These are phyloP conservation scores for Fragaria vesca DNA, from an alignment of 306 rosid genomes.

Conservation along the genomic window DNA sequence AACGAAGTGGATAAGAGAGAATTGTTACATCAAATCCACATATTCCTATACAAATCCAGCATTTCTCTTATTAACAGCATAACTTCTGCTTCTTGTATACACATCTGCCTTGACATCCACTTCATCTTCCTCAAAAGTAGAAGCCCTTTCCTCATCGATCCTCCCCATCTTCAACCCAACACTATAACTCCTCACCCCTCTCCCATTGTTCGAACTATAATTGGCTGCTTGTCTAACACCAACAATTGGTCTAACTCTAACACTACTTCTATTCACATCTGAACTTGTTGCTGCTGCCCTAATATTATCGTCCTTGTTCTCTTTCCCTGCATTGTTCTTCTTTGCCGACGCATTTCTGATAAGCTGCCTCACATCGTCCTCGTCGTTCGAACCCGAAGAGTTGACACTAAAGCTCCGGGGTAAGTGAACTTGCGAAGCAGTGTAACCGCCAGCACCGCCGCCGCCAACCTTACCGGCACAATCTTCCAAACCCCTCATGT, in stretches of 20 bases:
- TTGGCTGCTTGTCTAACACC: not conserved
- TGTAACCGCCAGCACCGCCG: not conserved
- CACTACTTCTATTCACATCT: conserved; percentile 13
- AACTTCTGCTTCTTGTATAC: conserved; percentile 32
- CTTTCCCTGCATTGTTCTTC: conserved; percentile 9
- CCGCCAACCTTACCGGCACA: conserved; percentile 38
- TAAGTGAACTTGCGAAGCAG: conserved; percentile 3
- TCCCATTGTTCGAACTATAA: conserved; percentile 5
- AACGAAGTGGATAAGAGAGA: not conserved
- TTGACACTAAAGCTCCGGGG: conserved; percentile 25
- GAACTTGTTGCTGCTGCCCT: not conserved
- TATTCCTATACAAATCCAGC: not conserved
- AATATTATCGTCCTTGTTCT: not conserved
- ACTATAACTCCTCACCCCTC: conserved; percentile 32
- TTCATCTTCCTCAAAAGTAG: conserved; percentile 42
- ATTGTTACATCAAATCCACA: not conserved
- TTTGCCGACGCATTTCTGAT: not conserved
- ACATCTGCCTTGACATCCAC: conserved; percentile 18
- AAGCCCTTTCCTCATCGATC: conserved; percentile 56
- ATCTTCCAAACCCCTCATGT: conserved; percentile 31
- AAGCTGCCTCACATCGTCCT: conserved; percentile 12
- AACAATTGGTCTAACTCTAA: conserved; percentile 2
- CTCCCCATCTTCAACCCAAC: conserved; percentile 42
- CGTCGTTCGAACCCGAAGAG: not conserved
- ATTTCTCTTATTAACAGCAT: conserved; percentile 15